These are phyloP conservation scores for Aspergillus affinis DNA, from an alignment of 495 filamentous ascomycete species.

Conservation along the genomic window DNA sequence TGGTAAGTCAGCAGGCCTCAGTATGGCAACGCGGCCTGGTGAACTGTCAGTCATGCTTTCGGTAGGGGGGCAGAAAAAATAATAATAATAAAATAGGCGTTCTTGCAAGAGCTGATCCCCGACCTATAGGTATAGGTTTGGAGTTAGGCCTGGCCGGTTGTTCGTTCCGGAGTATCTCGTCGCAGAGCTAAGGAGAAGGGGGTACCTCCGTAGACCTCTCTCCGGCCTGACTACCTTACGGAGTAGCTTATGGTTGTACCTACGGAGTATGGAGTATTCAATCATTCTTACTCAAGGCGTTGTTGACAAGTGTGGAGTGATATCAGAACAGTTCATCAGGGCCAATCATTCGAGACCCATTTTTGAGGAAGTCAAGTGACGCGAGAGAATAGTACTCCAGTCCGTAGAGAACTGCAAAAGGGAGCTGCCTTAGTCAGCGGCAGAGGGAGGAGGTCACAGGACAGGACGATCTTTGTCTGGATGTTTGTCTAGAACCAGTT, in stretches of 20 bases:
- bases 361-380: slow-evolving; percentile 29
- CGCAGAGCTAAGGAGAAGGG: not conserved
- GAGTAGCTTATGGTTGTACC: not conserved
- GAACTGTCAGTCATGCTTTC: slow-evolving; percentile 3
- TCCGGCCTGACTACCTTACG: not conserved
- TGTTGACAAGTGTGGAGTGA: slow-evolving; percentile 17
- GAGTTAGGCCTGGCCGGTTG: not conserved
- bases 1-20: slow-evolving; percentile 24
- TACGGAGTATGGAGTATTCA: too few species aligned
- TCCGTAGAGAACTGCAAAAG: slow-evolving; percentile 13
- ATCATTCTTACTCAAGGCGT: slow-evolving; percentile 4
- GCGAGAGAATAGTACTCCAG: slow-evolving; percentile 3
- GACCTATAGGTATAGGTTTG: slow-evolving; percentile 1
- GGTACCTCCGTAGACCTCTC: not conserved
- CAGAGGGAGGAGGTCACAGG: slow-evolving; percentile 23
- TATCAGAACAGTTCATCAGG: slow-evolving; percentile 14
- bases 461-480: slow-evolving; percentile 22
- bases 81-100: not conserved
- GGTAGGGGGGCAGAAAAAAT: not conserved
- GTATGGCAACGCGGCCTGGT: slow-evolving; percentile 5
- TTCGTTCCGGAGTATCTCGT: not conserved
- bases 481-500: slow-evolving; percentile 27
- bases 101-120: not conserved
- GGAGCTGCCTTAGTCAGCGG: slow-evolving; percentile 20
- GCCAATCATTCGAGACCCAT: slow-evolving; percentile 25